These are phyloP conservation scores for Phylloporus sp. DNA, from an alignment of 1,284 basidiomycete species.

Conservation along the genomic window DNA sequence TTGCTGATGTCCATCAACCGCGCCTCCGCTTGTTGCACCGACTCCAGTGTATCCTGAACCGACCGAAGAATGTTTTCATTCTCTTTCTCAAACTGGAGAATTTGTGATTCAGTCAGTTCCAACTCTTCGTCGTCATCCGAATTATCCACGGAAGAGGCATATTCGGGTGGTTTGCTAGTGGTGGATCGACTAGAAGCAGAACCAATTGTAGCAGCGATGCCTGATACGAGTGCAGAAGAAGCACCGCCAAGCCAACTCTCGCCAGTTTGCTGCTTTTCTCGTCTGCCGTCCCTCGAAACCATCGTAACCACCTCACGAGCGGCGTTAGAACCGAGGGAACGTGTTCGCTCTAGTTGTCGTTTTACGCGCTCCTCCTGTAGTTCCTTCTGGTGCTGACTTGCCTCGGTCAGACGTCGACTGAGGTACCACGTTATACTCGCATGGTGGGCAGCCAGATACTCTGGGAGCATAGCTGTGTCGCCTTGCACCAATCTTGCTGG, in stretches of 20 bases:
- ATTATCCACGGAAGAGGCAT: constrained; percentile 44
- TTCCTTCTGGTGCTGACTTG: constrained; percentile 78
- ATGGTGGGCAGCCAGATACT: constrained; percentile 82
- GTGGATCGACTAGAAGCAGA: constrained; percentile 42
- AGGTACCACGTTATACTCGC: constrained; percentile 87
- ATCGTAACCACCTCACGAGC: constrained; percentile 59
- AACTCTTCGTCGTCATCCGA: constrained; percentile 71
- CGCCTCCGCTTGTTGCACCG: constrained; percentile 88
- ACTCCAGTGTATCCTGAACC: constrained; percentile 82
- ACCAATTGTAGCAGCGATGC: constrained; percentile 68
- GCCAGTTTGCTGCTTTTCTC: constrained; percentile 27
- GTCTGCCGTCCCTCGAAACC: constrained; percentile 26
- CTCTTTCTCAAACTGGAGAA: constrained; percentile 89
- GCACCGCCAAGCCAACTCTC: constrained; percentile 69
- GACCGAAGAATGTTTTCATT: constrained; percentile 83
- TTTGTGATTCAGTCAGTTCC: constrained; percentile 81
- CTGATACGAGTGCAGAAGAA: constrained; percentile 57
- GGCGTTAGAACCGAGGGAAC: constrained; percentile 76
- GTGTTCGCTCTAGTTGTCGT: constrained; percentile 78
- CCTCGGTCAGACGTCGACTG: constrained; percentile 74
- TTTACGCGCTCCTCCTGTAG: constrained; percentile 89
- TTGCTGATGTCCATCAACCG: constrained; percentile 89
- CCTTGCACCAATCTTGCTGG: constrained; percentile 68
- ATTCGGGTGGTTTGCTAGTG: constrained; percentile 27
- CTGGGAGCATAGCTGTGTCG: constrained; percentile 58